phyloP scores from a whole-genome alignment of 257 asterid genomes.

The Cynanchum wilfordii region DNA sequence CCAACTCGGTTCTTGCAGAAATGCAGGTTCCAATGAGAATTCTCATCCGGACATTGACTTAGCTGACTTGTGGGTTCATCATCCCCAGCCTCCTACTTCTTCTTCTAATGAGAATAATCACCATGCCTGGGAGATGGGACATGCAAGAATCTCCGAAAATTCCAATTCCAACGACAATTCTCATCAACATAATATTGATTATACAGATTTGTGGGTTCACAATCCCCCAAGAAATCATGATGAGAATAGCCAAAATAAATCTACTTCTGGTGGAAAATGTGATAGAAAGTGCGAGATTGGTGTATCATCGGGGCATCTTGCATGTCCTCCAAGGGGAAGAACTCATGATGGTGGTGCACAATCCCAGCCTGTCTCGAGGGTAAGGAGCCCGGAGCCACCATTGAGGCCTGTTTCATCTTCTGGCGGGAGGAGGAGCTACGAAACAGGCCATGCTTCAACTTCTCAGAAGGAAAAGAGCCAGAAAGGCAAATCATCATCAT shows the following conservation, averaged over 20 bases:
- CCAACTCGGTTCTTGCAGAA: conserved; percentile 20
- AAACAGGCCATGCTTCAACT: neutral
- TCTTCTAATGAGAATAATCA: conserved; percentile 7
- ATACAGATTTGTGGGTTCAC: conserved; percentile 65
- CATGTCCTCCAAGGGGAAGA: conserved; percentile 22
- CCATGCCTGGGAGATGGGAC: neutral
- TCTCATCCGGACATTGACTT: conserved; percentile 8
- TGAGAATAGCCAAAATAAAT: conserved; percentile 8
- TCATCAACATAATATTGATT: conserved; percentile 22
- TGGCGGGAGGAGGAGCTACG: conserved; percentile 13
- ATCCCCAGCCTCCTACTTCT: conserved; percentile 4
- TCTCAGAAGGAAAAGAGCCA: conserved; percentile 6
- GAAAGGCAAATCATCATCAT: neutral
- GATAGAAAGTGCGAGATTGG: conserved; percentile 15
- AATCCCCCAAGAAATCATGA: conserved; percentile 31
- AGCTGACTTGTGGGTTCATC: conserved; percentile 26
- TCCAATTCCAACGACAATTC: conserved; percentile 3
- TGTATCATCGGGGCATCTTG: neutral
- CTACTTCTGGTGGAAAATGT: conserved; percentile 17
- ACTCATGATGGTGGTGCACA: conserved; percentile 9
- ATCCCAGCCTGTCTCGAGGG: conserved; percentile 5
- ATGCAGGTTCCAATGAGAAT: conserved; percentile 10
- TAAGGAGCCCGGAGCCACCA: conserved; percentile 5
- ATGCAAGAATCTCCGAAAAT: neutral
- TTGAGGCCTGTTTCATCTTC: conserved; percentile 13